Conservation (phyloP, 257 asterid genomes). For the Jacaranda copaia region DNA sequence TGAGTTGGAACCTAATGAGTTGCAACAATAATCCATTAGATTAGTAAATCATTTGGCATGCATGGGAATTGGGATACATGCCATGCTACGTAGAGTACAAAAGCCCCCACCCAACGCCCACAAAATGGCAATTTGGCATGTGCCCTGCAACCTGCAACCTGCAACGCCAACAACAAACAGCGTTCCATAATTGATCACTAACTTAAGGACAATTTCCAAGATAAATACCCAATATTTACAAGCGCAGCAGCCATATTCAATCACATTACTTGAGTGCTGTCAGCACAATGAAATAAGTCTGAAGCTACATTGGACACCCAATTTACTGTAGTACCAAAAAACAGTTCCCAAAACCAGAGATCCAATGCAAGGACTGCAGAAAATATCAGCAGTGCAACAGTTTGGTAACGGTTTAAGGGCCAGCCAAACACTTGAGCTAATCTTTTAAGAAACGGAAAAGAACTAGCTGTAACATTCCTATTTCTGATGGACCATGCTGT, state of each 20-base stretch:
- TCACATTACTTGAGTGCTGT: constrained; percentile 48
- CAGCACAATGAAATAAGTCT: constrained; percentile 51
- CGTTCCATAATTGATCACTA: background rate
- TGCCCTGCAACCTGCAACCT: too few relatives aligned
- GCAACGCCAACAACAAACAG: background rate
- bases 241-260: background rate
- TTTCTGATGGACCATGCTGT: constrained; percentile 92
- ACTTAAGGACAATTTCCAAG: background rate
- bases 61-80: too few relatives aligned
- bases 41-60: too few relatives aligned
- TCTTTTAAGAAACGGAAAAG: constrained; percentile 67
- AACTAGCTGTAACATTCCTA: constrained; percentile 50
- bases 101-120: too few relatives aligned
- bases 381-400: constrained; percentile 84
- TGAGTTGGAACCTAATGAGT: too few relatives aligned
- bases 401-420: constrained; percentile 87
- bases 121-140: too few relatives aligned
- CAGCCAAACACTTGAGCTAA: constrained; percentile 73
- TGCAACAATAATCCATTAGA: too few relatives aligned
- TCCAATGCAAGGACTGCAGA: constrained; percentile 92
- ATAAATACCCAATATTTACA: constrained; percentile 26
- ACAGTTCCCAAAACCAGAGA: constrained; percentile 94
- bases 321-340: constrained; percentile 71
- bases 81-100: too few relatives aligned
- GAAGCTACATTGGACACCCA: constrained; percentile 66